Conservation (phyloP, 2,329 filamentous ascomycete species). For the Cercospora berteroae region DNA sequence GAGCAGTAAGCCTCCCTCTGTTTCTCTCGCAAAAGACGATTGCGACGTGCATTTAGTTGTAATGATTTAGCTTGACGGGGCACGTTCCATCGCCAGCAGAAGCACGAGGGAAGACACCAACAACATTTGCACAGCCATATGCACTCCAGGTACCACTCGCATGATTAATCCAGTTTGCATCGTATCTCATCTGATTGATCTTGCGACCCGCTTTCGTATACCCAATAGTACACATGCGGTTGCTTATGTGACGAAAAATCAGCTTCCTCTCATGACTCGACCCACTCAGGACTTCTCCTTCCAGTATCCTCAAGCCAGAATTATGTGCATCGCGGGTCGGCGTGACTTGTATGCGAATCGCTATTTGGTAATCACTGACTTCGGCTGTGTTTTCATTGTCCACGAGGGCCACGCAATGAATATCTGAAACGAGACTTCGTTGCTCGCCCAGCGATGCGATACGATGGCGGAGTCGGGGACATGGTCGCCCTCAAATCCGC, state of each 20-base stretch:
- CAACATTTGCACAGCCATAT: constrained; percentile 4
- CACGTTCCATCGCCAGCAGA: background rate
- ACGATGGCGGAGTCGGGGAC: constrained; percentile 13
- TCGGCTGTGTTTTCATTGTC: background rate
- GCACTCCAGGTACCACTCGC: background rate
- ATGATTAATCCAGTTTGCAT: background rate
- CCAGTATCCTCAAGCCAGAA: background rate
- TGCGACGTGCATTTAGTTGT: background rate
- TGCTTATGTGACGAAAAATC: background rate
- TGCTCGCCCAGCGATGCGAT: constrained; percentile 19
- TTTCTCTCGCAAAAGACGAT: too few relatives aligned
- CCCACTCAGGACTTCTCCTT: background rate
- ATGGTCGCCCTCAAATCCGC: background rate
- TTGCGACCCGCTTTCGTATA: constrained; percentile 3
- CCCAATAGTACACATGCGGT: background rate
- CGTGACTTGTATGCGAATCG: background rate
- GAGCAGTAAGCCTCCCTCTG: too few relatives aligned
- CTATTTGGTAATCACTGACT: background rate
- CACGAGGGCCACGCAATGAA: background rate
- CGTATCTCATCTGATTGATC: background rate
- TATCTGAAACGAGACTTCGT: constrained; percentile 8
- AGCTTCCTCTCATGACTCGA: background rate
- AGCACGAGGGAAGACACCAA: constrained; percentile 4
- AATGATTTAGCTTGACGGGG: background rate
- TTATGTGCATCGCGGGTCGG: background rate